A percentile compares a stretch with the other conserved stretches of the same genome.
Evolutionary conservation across 768 basidiomycete species (phyloP).

Genomic region (Termitomyces sp.): DNA sequence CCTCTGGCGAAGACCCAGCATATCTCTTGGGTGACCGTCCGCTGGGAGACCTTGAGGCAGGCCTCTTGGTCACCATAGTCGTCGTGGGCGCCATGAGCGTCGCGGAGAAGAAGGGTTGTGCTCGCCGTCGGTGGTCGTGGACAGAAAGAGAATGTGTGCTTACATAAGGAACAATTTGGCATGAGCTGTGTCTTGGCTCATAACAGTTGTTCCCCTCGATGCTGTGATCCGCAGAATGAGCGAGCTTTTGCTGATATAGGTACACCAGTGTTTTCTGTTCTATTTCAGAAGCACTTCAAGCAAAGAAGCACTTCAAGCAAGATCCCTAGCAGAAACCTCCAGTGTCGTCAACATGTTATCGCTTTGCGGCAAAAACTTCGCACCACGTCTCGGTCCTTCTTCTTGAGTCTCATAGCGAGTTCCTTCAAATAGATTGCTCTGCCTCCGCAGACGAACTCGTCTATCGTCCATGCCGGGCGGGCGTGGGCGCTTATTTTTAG

Average conservation of each 20-base stretch:
- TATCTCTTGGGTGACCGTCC: constrained; percentile 49
- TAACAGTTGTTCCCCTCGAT: not conserved
- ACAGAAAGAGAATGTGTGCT: constrained; percentile 12
- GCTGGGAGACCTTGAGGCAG: constrained; percentile 48
- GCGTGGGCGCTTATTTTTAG: not conserved
- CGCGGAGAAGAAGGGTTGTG: constrained; percentile 4
- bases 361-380: not conserved
- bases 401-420: not conserved
- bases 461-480: not conserved
- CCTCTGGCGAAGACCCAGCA: constrained; percentile 68
- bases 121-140: constrained; percentile 9
- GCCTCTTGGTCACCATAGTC: constrained; percentile 48
- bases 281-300: not conserved
- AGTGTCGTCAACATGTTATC: not conserved
- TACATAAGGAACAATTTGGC: constrained; percentile 12
- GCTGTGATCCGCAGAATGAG: not conserved
- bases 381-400: not conserved
- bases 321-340: too few species aligned
- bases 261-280: not conserved
- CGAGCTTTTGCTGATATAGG: not conserved
- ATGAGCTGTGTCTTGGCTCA: not conserved
- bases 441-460: not conserved
- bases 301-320: not conserved
- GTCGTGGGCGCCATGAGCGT: constrained; percentile 21
- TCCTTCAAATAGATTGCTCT: too few species aligned